Evolutionary conservation across 805 yeast genomes (phyloP), one percentile per base, ranked within the genome.

Genomic region (Isabelozyma rhagii): DNA sequence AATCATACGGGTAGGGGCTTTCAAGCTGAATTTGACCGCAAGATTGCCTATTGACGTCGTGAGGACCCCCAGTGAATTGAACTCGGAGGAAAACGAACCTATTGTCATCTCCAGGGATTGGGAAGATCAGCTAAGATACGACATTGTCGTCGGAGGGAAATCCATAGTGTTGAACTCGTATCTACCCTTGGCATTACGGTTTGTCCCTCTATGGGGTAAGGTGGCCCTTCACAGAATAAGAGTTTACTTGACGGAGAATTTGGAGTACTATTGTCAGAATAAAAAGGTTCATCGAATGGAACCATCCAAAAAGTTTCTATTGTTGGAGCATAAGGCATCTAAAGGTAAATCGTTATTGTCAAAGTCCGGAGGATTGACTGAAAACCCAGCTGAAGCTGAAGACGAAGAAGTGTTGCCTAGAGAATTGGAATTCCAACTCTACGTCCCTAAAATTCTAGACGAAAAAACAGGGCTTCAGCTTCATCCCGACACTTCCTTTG

Each of bases 91-190:
- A 61, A 84, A 87, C 54, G 99, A 94, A 63, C 98, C 99, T 0
- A 93, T 94, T 47, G 88, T 90, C 4, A 90, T 94, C 38, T 78
- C 86, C 27, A 78, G 96, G 51, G 93, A 89, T 55, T 94, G 99
- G 99, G 98, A 93, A 65, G 91, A 89, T 63, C 89, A 88, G 63
- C 68, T 94, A 31, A 84, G 85, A 56, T 94, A 94, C 63, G 97
- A 94, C 61, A 90, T 94, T 42, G 83, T 91, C 15, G 85, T 94
- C 47, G 96, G 96, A 1, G 89, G 97, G 27, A 94, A 93, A 64
- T 85, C 91, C 27, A 83, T 94, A 47, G 84, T 96, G 8, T 75
- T 94, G 45, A 91, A 96, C 63, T 84, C 93, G 2, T 83, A 80
- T 58, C 69, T 94, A 47, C 98, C 98, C 1, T 74, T 94, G 8